Base-by-base conservation (phyloP, 2,329 filamentous ascomycete species). In the Fusarium sp. region DNA sequence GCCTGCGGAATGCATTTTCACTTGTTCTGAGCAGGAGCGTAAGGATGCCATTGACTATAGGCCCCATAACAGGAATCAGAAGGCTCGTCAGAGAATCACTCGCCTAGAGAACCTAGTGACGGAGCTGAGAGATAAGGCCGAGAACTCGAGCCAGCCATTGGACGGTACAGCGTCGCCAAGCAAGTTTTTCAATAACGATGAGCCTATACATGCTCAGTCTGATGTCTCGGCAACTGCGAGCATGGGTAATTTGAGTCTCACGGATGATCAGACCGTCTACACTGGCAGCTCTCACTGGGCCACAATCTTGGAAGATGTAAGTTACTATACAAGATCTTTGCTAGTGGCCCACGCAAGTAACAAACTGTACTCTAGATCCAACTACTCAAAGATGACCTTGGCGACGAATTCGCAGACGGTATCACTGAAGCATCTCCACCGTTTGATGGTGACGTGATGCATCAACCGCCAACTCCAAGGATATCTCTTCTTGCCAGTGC, bases 31-130 rank as follows among this genome's bases (percentile, higher is more conserved):
- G n/a, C 65, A 71, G 49, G 61, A 66, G 10, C 55, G 68, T 6
- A 66, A 58, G n/a, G 57, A 66, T 45, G 65, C 61, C 7, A 38
- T 71, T 14, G 65, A 72, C 24, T 71, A 69, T 26, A 60, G 65
- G 7, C 58, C 65, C 11, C 54, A 56, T 18, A 22, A 34, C 5
- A 34, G 56, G n/a, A 64, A 40, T 7, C 52, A 63, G 17, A 65
- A 63, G 26, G 58, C 68, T 24, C 61, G 65, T 6, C 65, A 72
- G 20, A 63, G 68, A 13, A 56, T 72, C n/a, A 39, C 61, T 33
- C 55, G 58, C 8, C 66, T 72, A 11, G 65, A 72, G 40, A 69
- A 18, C 18, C 58, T 72, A 8, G 53, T 72, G 10, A 58, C 62
- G 2, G 58, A 72, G 24, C 58, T 71, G 39, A 58, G 46, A 36